Base-by-base conservation (phyloP, 2,329 filamentous ascomycete genomes). In the Penicillium hesseltinei region DNA sequence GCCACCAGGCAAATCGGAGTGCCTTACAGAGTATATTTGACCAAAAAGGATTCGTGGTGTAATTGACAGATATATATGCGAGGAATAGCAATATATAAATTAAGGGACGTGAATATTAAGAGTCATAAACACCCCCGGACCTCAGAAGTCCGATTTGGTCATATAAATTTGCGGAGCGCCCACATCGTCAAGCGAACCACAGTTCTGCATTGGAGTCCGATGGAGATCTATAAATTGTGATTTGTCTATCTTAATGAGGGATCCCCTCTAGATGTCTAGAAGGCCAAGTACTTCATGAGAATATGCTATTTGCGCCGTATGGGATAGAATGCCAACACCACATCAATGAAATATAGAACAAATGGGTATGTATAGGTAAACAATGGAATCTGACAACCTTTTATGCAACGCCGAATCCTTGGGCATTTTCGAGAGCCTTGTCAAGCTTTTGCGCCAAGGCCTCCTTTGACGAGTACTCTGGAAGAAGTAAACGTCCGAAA, bases 341-440 rank as follows among this genome's bases (percentile, higher is more conserved):
- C 13, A 42, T 51, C 36, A 31, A 39, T 44, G n/a, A 55, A 46
- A 10, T 57, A 59, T 54, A 40, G 45, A 29, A 54, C 57, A 61
- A 61, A 54, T 56, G 59, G 59, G 56, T 61, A 67, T 66, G 56
- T 60, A 60, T 54, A 56, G 55, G 51, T 53, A 23, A 49, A 44
- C 21, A 21, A 17, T 33, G 39, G 8, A 49, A 40, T 25, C 35
- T 3, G 19, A 50, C 21, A 23, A 45, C 19, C 38, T 35, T 39
- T 71, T 65, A 92, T 62, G 88, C 87, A 79, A 90, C 89, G 23
- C 93, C 94, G 77, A 97, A 97, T 0, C 94, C 93, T 69, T 89
- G 87, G 8, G 89, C 86, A 74, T 97, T 94, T 75, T 93, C 86
- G 69, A 99, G 79, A 51, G 94, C 94, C 81, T 95, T 86, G n/a